These are phyloP conservation scores for Blastobotrys chiropterorum DNA, from an alignment of 805 yeast genomes.

Conservation along the genomic window DNA sequence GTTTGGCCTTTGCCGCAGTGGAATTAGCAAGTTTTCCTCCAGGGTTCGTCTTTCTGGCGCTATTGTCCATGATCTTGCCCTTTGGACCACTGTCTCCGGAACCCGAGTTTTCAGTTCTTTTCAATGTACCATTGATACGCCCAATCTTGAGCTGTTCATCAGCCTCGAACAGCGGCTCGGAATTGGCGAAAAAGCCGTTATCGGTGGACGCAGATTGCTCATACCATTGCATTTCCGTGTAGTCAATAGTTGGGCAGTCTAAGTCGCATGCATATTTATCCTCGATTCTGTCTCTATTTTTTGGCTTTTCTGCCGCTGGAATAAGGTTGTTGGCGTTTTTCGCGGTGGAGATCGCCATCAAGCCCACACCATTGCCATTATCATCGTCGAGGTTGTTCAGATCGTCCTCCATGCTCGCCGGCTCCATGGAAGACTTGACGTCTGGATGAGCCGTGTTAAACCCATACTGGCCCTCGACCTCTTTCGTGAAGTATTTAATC, in stretches of 20 bases:
- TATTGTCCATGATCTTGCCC: constrained; percentile 1
- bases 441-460: constrained; percentile 66
- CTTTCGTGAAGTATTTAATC: constrained; percentile 61
- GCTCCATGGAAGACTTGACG: constrained; percentile 43
- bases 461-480: constrained; percentile 82
- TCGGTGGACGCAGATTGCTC: constrained; percentile 88
- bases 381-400: constrained; percentile 42
- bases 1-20: constrained; percentile 2
- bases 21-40: background rate
- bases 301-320: constrained; percentile 33
- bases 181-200: constrained; percentile 92
- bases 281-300: constrained; percentile 60
- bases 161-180: constrained; percentile 66
- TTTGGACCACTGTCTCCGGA: constrained; percentile 6
- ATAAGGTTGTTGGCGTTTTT: background rate
- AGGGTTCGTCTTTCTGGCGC: constrained; percentile 2
- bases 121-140: constrained; percentile 40
- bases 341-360: constrained; percentile 20
- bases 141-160: constrained; percentile 39
- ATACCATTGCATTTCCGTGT: constrained; percentile 85
- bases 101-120: constrained; percentile 16
- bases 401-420: constrained; percentile 46
- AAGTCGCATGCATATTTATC: constrained; percentile 91
- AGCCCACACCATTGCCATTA: constrained; percentile 26
- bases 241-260: constrained; percentile 95